Evolutionary conservation across 2,329 filamentous ascomycete genomes (phyloP).

Genomic region (Alternaria gaisen): DNA sequence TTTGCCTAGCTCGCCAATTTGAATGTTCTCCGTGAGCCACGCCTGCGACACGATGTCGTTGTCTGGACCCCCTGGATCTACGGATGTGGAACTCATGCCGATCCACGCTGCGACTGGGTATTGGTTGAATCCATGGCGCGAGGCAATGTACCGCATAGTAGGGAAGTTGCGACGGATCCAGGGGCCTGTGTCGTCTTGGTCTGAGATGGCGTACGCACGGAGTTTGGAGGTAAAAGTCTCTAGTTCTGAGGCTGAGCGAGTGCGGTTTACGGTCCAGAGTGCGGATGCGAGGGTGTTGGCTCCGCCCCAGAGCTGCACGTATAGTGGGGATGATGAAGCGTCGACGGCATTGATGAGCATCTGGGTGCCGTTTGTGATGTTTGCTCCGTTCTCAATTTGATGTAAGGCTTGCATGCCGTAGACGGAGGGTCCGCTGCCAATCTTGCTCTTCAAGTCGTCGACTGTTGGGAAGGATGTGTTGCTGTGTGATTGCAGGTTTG

Average conservation of each 20-base stretch:
- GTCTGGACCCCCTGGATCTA: neutral
- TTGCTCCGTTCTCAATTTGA: neutral
- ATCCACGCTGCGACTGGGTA: neutral
- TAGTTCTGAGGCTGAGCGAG: neutral
- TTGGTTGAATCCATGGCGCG: neutral
- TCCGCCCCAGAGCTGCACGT: neutral
- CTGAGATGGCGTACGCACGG: neutral
- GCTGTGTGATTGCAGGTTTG: neutral
- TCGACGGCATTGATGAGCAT: neutral
- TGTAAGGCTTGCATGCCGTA: neutral
- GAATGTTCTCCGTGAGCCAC: neutral
- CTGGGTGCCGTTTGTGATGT: neutral
- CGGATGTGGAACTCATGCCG: neutral
- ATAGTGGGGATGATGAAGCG: neutral
- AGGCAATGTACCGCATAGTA: neutral
- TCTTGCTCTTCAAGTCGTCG: neutral
- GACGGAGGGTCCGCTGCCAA: neutral
- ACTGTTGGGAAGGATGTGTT: neutral
- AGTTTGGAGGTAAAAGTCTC: neutral
- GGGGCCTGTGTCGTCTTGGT: neutral
- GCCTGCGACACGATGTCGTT: neutral
- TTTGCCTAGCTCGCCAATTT: neutral
- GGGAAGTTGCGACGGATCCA: neutral
- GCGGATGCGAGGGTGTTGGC: neutral
- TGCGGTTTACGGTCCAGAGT: neutral